Conservation (phyloP, 148 eudicot species). For the Agrostemma githago region DNA sequence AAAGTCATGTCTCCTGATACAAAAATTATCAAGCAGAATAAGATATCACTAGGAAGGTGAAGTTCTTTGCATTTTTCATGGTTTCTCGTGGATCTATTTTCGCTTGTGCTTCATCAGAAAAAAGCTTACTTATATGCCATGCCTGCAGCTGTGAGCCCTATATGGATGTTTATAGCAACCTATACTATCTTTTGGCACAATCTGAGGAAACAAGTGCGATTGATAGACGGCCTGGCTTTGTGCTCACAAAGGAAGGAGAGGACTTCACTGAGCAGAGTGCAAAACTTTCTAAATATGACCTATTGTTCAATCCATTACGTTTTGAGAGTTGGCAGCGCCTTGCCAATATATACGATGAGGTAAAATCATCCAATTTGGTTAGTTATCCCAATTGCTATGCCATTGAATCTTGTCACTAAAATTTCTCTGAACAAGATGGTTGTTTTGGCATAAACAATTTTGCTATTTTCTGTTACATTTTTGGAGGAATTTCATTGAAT, state of each 20-base stretch:
- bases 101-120: constrained; percentile 6
- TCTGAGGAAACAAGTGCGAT: constrained; percentile 91
- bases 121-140: constrained; percentile 12
- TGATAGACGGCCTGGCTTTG: constrained; percentile 98
- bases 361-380: constrained; percentile 23
- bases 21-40: constrained; percentile 43
- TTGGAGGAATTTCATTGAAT: not conserved
- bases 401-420: not conserved
- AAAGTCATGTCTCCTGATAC: constrained; percentile 52
- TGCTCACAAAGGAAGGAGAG: constrained; percentile 94
- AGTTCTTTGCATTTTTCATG: constrained; percentile 9
- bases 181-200: constrained; percentile 81
- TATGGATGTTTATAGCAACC: constrained; percentile 82
- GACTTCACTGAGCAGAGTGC: constrained; percentile 87
- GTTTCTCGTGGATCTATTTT: constrained; percentile 12
- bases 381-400: not conserved
- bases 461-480: not conserved
- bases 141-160: constrained; percentile 83
- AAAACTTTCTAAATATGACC: constrained; percentile 85
- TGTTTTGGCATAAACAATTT: not conserved
- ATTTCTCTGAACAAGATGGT: not conserved
- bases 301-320: constrained; percentile 78
- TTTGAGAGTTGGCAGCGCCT: constrained; percentile 97
- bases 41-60: constrained; percentile 50
- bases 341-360: constrained; percentile 96